These are phyloP conservation scores for Panus rudis DNA, from an alignment of 768 basidiomycete species.

Conservation along the genomic window DNA sequence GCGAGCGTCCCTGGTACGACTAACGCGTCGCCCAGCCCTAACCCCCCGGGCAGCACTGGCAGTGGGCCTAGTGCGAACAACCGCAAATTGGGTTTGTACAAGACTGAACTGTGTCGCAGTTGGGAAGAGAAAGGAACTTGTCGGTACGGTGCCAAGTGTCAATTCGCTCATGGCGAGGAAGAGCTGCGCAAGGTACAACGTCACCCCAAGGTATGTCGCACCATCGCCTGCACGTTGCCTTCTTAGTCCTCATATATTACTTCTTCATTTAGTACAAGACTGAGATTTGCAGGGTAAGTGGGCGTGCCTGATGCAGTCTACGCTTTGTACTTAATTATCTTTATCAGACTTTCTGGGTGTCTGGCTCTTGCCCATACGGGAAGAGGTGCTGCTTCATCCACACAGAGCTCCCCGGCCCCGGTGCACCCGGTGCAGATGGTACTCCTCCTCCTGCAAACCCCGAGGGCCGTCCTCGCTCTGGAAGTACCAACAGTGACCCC, in stretches of 20 bases:
- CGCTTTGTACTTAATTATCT: background rate
- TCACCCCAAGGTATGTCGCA: conserved; percentile 71
- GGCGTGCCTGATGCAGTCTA: background rate
- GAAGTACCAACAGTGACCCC: conserved; percentile 73
- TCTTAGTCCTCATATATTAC: conserved; percentile 14
- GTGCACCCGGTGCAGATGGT: conserved; percentile 44
- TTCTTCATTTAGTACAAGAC: conserved; percentile 68
- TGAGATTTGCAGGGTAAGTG: conserved; percentile 82
- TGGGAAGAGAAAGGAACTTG: conserved; percentile 91
- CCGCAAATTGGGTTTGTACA: conserved; percentile 84
- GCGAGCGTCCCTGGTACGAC: conserved; percentile 6
- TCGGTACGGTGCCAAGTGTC: conserved; percentile 83
- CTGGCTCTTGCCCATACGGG: conserved; percentile 88
- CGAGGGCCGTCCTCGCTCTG: conserved; percentile 58
- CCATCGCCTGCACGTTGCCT: background rate
- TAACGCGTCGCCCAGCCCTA: no score
- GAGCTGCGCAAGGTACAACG: conserved; percentile 79
- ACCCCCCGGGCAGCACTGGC: no score
- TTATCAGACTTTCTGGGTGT: conserved; percentile 83
- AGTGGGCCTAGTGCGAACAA: conserved; percentile 86
- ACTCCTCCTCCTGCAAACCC: conserved; percentile 43
- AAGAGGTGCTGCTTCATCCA: conserved; percentile 94
- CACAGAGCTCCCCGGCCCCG: conserved; percentile 71
- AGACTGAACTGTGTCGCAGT: conserved; percentile 84
- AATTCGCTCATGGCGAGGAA: conserved; percentile 89